Percentiles rank a stretch among this genome's conserved stretches.
Conservation (phyloP, 176 grass and related monocot species). For the Carex littledalei region DNA sequence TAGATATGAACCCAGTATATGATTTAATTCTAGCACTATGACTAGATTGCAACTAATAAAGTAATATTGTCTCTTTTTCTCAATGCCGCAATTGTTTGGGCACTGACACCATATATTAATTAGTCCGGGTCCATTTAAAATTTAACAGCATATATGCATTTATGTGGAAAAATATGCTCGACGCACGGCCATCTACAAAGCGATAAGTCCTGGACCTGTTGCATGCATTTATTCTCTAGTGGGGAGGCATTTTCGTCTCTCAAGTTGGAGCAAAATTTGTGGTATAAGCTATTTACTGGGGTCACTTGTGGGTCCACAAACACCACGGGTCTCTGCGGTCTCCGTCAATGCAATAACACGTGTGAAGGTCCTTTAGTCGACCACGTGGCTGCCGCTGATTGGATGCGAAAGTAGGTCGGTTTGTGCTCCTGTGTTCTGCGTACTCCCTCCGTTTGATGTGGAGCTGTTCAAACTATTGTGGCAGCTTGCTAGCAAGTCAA, state of each 20-base stretch:
- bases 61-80: background rate
- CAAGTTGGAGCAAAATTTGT: constrained; percentile 7
- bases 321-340: background rate
- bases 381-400: constrained; percentile 7
- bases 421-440: background rate
- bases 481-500: background rate
- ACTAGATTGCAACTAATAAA: background rate
- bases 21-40: background rate
- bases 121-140: background rate
- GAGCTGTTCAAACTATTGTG: background rate
- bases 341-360: constrained; percentile 15
- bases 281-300: constrained; percentile 9
- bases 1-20: background rate
- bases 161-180: background rate
- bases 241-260: background rate
- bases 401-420: constrained; percentile 19
- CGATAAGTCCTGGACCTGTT: background rate
- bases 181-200: background rate
- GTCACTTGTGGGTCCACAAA: background rate
- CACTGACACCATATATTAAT: background rate
- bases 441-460: background rate
- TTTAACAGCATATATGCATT: background rate
- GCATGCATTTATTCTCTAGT: background rate
- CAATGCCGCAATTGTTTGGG: background rate
- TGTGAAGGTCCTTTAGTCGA: background rate